phyloP scores from a whole-genome alignment of 768 basidiomycete species.

The Mycena latifolia region DNA sequence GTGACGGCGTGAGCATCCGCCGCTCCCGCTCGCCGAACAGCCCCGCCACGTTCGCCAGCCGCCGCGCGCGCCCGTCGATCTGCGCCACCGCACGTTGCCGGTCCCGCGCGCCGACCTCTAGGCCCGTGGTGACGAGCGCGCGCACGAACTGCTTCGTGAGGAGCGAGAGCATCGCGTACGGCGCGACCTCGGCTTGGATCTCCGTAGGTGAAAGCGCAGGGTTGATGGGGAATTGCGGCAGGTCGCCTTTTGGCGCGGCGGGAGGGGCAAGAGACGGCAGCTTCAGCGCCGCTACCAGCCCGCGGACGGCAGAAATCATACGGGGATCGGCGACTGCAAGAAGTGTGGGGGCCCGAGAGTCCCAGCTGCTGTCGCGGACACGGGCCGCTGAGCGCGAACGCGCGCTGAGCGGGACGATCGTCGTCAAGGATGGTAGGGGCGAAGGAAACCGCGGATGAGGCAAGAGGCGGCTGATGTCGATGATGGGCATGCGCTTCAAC shows the following conservation, averaged over 20 bases:
- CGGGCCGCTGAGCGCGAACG: background rate
- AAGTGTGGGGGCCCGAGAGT: constrained; percentile 33
- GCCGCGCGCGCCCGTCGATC: constrained; percentile 34
- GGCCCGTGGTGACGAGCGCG: constrained; percentile 50
- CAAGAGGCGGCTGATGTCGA: constrained; percentile 39
- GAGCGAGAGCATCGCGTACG: constrained; percentile 55
- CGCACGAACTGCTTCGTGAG: constrained; percentile 49
- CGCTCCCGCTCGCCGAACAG: constrained; percentile 27
- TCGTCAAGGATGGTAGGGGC: background rate
- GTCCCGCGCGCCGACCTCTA: constrained; percentile 51
- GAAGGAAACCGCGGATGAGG: constrained; percentile 7
- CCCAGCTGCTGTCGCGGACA: constrained; percentile 22
- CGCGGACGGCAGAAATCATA: constrained; percentile 46
- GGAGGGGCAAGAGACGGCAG: constrained; percentile 40
- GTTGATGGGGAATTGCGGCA: constrained; percentile 39
- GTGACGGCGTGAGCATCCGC: constrained; percentile 55
- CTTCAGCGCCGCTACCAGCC: constrained; percentile 42
- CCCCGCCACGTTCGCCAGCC: constrained; percentile 32
- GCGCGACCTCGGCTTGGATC: constrained; percentile 53
- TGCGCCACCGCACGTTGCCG: constrained; percentile 37
- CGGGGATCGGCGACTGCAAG: constrained; percentile 49
- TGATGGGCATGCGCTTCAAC: constrained; percentile 45
- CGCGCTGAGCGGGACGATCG: constrained; percentile 11
- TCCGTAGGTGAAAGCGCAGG: constrained; percentile 42
- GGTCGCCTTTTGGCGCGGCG: constrained; percentile 20